Conservation (phyloP, 73 alveolate species). For the Paramecium biaurelia region DNA sequence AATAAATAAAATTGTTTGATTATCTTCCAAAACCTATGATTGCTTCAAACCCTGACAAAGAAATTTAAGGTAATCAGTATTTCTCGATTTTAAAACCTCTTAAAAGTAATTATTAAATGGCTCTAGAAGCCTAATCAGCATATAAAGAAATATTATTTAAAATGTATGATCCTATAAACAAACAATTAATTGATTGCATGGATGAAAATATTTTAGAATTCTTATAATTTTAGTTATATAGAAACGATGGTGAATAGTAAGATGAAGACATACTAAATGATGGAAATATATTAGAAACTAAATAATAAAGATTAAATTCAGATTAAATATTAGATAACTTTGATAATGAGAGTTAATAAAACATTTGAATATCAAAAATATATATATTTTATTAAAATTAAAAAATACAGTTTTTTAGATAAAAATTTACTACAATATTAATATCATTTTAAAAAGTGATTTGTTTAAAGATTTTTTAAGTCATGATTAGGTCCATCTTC, state of each 20-base stretch:
- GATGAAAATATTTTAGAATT: conserved; percentile 37
- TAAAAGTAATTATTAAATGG: background rate
- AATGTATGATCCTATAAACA: background rate
- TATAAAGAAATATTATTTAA: background rate
- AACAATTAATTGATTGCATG: background rate
- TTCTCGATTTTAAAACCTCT: background rate
- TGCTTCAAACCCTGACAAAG: background rate
- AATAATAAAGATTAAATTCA: background rate
- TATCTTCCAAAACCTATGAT: conserved; percentile 39
- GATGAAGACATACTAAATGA: background rate
- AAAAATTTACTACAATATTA: background rate
- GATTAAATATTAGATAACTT: background rate
- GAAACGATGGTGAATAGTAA: background rate
- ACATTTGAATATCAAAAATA: background rate
- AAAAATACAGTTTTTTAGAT: background rate
- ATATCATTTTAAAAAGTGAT: background rate
- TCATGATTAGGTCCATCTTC: background rate
- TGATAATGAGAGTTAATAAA: background rate
- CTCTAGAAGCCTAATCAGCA: conserved; percentile 7
- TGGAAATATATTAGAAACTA: background rate
- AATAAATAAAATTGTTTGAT: background rate
- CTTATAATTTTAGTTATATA: background rate
- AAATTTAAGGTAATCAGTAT: background rate
- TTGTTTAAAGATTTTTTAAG: background rate
- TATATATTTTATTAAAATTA: background rate